Conservation (phyloP, 345 rosid genomes). For the Erysimum cheiranthoides region DNA sequence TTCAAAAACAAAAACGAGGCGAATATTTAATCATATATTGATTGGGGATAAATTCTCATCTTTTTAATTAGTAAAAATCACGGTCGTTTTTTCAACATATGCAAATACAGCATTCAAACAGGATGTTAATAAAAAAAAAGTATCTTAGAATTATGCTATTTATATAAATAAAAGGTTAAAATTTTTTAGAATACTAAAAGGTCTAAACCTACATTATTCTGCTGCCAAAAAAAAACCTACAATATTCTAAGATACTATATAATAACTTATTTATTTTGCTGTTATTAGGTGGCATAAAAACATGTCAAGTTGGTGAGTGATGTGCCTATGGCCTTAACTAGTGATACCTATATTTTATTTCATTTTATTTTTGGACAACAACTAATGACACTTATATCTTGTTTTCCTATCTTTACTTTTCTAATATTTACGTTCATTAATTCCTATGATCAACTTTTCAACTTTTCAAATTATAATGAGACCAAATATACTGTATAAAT, state of each 20-base stretch:
- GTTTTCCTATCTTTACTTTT: background rate
- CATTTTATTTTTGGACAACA: background rate
- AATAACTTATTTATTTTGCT: background rate
- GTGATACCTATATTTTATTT: constrained; percentile 3
- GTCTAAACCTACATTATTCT: background rate
- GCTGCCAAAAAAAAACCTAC: background rate
- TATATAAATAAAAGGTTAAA: background rate
- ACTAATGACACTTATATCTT: background rate
- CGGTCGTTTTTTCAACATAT: no score
- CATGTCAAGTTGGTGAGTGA: constrained; percentile 31
- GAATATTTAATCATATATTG: background rate
- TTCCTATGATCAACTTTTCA: background rate
- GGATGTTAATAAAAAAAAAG: background rate
- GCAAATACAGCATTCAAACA: background rate
- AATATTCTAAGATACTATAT: background rate
- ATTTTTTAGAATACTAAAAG: background rate
- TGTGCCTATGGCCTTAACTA: constrained; percentile 14
- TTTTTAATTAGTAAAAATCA: background rate
- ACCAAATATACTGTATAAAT: background rate
- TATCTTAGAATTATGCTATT: background rate
- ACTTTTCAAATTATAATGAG: background rate
- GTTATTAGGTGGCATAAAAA: constrained; percentile 30
- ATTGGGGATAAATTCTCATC: background rate
- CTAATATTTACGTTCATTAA: background rate
- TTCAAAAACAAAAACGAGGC: background rate